Conservation (phyloP, 1,284 basidiomycete genomes). For the Volvariella surrecta region DNA sequence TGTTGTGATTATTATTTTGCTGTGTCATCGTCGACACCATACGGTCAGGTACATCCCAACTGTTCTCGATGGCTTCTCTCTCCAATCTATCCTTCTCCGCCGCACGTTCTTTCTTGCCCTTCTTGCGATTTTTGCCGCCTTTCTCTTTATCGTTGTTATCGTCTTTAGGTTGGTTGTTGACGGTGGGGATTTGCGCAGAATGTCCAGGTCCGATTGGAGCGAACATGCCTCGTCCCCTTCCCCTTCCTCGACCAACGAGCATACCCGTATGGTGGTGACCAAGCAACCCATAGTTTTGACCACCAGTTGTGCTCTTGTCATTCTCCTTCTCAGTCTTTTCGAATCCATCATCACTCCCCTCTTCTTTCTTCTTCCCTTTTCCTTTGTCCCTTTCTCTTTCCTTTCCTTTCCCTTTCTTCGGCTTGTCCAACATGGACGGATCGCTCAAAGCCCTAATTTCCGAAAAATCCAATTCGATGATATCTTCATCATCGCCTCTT, state of each 20-base stretch:
- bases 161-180: no score
- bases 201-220: no score
- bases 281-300: no score
- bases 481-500: slow-evolving; percentile 27
- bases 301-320: no score
- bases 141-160: not conserved
- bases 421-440: slow-evolving; percentile 37
- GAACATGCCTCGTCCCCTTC: no score
- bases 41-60: slow-evolving; percentile 43
- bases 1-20: slow-evolving; percentile 10
- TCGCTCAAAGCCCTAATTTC: slow-evolving; percentile 64
- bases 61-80: slow-evolving; percentile 47
- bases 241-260: no score
- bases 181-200: no score
- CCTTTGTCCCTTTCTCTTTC: slow-evolving; percentile 9
- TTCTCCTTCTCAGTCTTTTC: slow-evolving; percentile 23
- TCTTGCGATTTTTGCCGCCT: slow-evolving; percentile 17
- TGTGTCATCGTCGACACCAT: slow-evolving; percentile 5
- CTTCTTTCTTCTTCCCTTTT: slow-evolving; percentile 13
- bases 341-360: slow-evolving; percentile 4
- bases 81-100: slow-evolving; percentile 24
- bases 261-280: no score
- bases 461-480: slow-evolving; percentile 63
- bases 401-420: slow-evolving; percentile 8
- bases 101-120: slow-evolving; percentile 32